Percentiles rank a stretch among this genome's conserved stretches.
These are phyloP conservation scores for Gaeumannomyces sp. DNA, from an alignment of 2,329 filamentous ascomycete genomes.

Conservation along the genomic window DNA sequence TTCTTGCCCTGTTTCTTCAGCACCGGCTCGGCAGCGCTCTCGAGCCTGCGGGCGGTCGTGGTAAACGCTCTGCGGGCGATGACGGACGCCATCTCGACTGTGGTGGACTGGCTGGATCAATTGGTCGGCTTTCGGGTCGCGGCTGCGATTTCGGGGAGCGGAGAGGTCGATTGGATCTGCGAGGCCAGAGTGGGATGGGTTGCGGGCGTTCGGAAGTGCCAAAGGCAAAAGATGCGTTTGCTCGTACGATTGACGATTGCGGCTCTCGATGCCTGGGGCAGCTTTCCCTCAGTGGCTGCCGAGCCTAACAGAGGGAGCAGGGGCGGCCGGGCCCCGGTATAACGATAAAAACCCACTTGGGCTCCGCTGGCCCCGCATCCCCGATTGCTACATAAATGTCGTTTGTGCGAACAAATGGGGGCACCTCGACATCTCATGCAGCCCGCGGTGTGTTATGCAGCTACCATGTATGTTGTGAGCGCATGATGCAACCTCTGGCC, in stretches of 20 bases:
- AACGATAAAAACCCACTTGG: neutral
- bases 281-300: too few species aligned
- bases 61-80: slow-evolving; percentile 51
- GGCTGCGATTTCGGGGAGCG: neutral
- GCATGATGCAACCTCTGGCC: neutral
- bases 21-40: slow-evolving; percentile 34
- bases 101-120: neutral
- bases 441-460: neutral
- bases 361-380: neutral
- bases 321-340: neutral
- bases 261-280: neutral
- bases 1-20: slow-evolving; percentile 55
- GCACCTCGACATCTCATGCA: too few species aligned
- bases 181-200: neutral
- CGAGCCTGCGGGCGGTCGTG: slow-evolving; percentile 46
- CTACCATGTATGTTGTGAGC: neutral
- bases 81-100: slow-evolving; percentile 44
- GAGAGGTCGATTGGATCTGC: neutral
- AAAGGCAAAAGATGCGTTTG: neutral
- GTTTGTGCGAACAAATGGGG: too few species aligned
- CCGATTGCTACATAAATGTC: neutral
- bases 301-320: neutral
- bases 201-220: neutral
- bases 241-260: slow-evolving; percentile 1
- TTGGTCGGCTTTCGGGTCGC: neutral